Evolutionary conservation across 2,329 filamentous ascomycete species (phyloP), one percentile per base, ranked within the genome.

Genomic region (Lachnellula subtilissima): DNA sequence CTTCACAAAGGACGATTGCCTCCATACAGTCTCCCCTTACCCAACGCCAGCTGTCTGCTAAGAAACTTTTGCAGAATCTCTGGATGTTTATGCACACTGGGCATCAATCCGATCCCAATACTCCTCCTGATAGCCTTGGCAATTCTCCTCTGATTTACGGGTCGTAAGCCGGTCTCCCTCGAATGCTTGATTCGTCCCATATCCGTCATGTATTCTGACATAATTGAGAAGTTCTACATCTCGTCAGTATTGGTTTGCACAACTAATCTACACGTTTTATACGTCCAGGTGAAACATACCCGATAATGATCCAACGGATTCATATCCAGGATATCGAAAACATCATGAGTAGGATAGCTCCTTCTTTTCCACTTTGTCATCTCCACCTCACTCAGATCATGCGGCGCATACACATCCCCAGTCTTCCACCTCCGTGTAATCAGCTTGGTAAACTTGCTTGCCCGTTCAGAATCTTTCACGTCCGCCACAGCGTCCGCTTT

Each of bases 41-140:
- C 54, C 47, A 3, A 22, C 46, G 25, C 25, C 25, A 28, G 25
- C 15, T 35, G 19, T 45, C 45, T 64, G 15, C 45, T 40, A 15
- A 49, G 39, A 17, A 51, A 46, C 52, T 62, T 64, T 32, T 68
- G 65, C 28, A 96, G 71, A 55, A 96, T 78, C 72, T 95, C 89
- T 3, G 94, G 94, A 75, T 99, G 94, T 63, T 79, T 78, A 76
- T 99, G 89, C 54, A 95, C 87, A 71, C 87, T 95, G 23, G 94
- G 94, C 81, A 97, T 91, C 58, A 97, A 77, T 15, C 94, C 94
- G 69, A 97, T 81, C 1, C 92, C 94, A 66, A 97, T 87, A 19
- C 89, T 87, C 65, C 94, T 83, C 63, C 94, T 80, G 66, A 99
- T 88, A 52, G 95, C 93, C 78, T 95, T 97, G 60, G 93, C 89